Percentiles rank a stretch among this genome's conserved stretches.
Conservation (phyloP, 306 rosid genomes). For the Cicer judaicum region DNA sequence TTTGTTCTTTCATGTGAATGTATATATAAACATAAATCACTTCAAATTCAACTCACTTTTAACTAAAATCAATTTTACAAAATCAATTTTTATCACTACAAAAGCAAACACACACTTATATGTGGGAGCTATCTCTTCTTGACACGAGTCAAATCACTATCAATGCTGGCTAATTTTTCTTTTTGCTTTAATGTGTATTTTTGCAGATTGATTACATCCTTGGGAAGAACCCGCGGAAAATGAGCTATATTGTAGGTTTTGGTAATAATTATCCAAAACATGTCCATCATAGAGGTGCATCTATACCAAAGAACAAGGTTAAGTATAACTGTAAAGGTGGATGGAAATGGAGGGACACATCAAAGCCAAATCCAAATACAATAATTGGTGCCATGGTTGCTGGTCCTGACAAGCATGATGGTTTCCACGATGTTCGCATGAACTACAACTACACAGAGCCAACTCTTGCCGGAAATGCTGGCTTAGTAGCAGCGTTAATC, state of each 20-base stretch:
- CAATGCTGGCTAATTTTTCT: conserved; percentile 24
- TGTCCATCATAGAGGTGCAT: conserved; percentile 94
- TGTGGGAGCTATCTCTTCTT: conserved; percentile 26
- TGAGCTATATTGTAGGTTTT: conserved; percentile 89
- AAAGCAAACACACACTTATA: not conserved
- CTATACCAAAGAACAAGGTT: conserved; percentile 89
- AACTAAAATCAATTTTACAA: too few relatives aligned
- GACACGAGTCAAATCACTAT: not conserved
- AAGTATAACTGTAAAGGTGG: conserved; percentile 94
- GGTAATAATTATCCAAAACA: conserved; percentile 89
- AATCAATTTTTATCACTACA: too few relatives aligned
- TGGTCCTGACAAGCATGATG: conserved; percentile 93
- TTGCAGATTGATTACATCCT: conserved; percentile 93
- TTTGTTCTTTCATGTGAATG: too few relatives aligned
- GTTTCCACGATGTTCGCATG: conserved; percentile 84
- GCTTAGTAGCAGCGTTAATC: conserved; percentile 87
- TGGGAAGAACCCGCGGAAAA: conserved; percentile 85
- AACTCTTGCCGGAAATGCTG: conserved; percentile 95
- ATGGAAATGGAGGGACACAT: conserved; percentile 92
- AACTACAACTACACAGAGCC: conserved; percentile 98
- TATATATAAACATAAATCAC: too few relatives aligned
- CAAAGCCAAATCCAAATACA: conserved; percentile 83
- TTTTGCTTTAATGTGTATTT: conserved; percentile 18
- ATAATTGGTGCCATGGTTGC: conserved; percentile 96
- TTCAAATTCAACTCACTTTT: too few relatives aligned